These are phyloP conservation scores for Coemansia sp. DNA, from an alignment of 192 early-diverging fungal species.

Conservation along the genomic window DNA sequence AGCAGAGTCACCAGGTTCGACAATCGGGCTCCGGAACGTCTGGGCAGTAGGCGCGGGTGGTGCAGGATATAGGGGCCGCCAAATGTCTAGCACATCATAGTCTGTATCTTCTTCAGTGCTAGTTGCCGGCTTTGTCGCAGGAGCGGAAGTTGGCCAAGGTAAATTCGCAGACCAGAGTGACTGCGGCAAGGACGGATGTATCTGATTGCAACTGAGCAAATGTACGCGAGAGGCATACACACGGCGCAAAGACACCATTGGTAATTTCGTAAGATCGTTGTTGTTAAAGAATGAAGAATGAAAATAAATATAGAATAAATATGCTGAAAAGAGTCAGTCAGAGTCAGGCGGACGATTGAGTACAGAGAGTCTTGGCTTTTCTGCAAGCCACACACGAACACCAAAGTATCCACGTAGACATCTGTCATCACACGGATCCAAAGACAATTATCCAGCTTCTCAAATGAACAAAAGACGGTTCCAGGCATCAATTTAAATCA, in stretches of 20 bases:
- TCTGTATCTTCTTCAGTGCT: not conserved
- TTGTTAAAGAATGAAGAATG: not conserved
- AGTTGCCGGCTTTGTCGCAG: not conserved
- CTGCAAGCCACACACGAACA: too few species aligned
- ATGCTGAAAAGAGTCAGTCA: too few species aligned
- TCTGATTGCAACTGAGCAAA: slow-evolving; percentile 8
- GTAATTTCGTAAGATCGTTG: not conserved
- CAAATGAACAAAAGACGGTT: not conserved
- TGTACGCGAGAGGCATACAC: not conserved
- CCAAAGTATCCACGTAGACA: not conserved
- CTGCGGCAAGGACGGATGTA: not conserved
- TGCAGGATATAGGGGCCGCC: not conserved
- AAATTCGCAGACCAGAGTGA: not conserved
- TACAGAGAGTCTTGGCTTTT: too few species aligned
- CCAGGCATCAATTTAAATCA: slow-evolving; percentile 7
- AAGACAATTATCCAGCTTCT: not conserved
- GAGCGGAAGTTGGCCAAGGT: not conserved
- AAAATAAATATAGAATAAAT: not conserved
- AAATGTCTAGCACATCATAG: not conserved
- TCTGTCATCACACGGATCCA: not conserved
- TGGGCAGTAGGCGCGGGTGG: not conserved
- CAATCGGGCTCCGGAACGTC: not conserved
- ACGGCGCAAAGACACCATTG: not conserved
- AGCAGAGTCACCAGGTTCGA: not conserved
- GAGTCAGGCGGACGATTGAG: too few species aligned